These are phyloP conservation scores for Backusella tuberculispora DNA, from an alignment of 192 early-diverging fungal species.

Conservation along the genomic window DNA sequence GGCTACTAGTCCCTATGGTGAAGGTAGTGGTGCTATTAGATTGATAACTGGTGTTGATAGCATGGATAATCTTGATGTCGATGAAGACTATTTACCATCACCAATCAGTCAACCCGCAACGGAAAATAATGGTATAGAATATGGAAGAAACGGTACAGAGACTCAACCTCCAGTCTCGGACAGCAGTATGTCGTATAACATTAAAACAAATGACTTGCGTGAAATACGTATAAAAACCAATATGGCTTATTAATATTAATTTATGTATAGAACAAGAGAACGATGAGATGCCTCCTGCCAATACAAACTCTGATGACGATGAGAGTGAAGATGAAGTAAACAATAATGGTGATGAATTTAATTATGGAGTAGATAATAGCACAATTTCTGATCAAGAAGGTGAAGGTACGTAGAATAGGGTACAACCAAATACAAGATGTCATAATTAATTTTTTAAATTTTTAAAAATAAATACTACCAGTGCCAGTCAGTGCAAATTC, in stretches of 20 bases:
- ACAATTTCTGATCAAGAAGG: not conserved
- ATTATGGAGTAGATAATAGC: not conserved
- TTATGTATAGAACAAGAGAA: not conserved
- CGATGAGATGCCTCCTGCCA: not conserved
- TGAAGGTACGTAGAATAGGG: not conserved
- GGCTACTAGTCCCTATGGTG: constrained; percentile 7
- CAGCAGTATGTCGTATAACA: not conserved
- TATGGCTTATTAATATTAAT: not conserved
- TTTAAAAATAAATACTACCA: too few species aligned
- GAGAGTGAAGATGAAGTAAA: not conserved
- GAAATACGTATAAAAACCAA: not conserved
- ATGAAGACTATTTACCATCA: constrained; percentile 3
- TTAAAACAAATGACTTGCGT: not conserved
- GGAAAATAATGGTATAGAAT: not conserved
- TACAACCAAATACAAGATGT: not conserved
- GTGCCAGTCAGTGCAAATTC: not conserved
- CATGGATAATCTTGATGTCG: not conserved
- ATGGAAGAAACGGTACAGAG: not conserved
- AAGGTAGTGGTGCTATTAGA: constrained; percentile 1
- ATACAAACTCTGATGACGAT: not conserved
- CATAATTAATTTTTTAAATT: not conserved
- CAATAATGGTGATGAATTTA: not conserved
- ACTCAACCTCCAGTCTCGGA: not conserved
- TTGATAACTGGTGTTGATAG: not conserved
- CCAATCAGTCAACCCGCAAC: not conserved